phyloP scores from a whole-genome alignment of 768 basidiomycete species.

The Podaxis sp. region DNA sequence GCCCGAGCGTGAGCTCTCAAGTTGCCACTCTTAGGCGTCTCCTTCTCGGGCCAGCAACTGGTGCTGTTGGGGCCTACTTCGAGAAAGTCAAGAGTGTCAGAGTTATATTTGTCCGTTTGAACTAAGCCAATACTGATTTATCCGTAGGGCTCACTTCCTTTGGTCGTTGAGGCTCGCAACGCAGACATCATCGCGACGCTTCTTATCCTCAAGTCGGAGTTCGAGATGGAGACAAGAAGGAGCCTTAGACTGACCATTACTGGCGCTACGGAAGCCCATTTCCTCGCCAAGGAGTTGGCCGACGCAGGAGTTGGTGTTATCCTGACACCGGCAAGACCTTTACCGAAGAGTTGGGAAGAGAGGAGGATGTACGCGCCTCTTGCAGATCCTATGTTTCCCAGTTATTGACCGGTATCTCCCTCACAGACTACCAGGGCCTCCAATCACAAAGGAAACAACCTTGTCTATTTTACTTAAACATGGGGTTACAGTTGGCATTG shows the following conservation, averaged over 20 bases:
- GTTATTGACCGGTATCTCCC: background rate
- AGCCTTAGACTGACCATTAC: constrained; percentile 59
- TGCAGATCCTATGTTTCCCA: background rate
- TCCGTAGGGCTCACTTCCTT: constrained; percentile 61
- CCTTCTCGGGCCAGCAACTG: constrained; percentile 45
- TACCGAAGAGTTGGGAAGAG: constrained; percentile 73
- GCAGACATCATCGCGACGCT: constrained; percentile 84
- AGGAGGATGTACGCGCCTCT: constrained; percentile 52
- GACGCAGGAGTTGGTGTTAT: constrained; percentile 48
- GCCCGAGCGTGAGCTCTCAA: constrained; percentile 75
- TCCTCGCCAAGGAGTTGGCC: constrained; percentile 68
- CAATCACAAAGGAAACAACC: constrained; percentile 53
- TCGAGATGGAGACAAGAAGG: constrained; percentile 45
- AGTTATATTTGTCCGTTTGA: background rate
- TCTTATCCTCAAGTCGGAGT: constrained; percentile 64
- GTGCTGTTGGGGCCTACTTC: constrained; percentile 44
- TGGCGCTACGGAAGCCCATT: constrained; percentile 65
- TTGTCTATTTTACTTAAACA: constrained; percentile 63
- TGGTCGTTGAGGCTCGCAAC: constrained; percentile 73
- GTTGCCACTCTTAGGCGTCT: constrained; percentile 71
- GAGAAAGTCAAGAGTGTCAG: constrained; percentile 43
- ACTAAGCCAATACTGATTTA: background rate
- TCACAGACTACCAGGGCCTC: constrained; percentile 65
- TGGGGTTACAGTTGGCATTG: constrained; percentile 73
- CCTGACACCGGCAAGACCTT: constrained; percentile 58